Conservation (phyloP, 495 filamentous ascomycete species). For the Lasiosphaeria ovina region DNA sequence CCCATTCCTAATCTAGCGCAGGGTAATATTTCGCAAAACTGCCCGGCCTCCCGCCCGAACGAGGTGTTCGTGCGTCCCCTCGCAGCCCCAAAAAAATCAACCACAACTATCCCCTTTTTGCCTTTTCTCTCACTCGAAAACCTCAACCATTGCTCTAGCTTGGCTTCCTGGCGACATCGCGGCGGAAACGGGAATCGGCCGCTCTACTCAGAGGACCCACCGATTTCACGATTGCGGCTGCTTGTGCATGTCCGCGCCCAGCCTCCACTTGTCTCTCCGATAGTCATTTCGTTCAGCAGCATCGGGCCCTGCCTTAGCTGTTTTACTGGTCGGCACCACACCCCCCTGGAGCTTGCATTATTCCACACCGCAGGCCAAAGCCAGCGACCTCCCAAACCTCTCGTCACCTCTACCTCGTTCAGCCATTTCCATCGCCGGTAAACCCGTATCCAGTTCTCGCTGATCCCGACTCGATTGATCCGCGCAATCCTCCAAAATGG, state of each 20-base stretch:
- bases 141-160: slow-evolving; percentile 7
- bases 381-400: slow-evolving; percentile 29
- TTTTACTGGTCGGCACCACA: slow-evolving; percentile 32
- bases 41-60: slow-evolving; percentile 23
- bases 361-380: slow-evolving; percentile 23
- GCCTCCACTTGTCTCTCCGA: slow-evolving; percentile 32
- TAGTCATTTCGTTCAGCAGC: slow-evolving; percentile 37
- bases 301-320: slow-evolving; percentile 31
- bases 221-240: slow-evolving; percentile 11
- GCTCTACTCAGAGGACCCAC: neutral
- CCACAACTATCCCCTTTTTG: slow-evolving; percentile 15
- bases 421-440: slow-evolving; percentile 25
- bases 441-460: slow-evolving; percentile 1
- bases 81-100: slow-evolving; percentile 8
- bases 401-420: slow-evolving; percentile 27
- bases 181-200: neutral
- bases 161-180: slow-evolving; percentile 3
- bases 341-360: slow-evolving; percentile 39
- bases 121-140: neutral
- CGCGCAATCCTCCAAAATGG: slow-evolving; percentile 36
- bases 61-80: slow-evolving; percentile 16
- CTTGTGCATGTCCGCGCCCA: slow-evolving; percentile 16
- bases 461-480: slow-evolving; percentile 19
- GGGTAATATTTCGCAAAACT: slow-evolving; percentile 31
- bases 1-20: slow-evolving; percentile 23